phyloP scores from a whole-genome alignment of 176 grass and related monocot genomes.

The Aegilops speltoides region DNA sequence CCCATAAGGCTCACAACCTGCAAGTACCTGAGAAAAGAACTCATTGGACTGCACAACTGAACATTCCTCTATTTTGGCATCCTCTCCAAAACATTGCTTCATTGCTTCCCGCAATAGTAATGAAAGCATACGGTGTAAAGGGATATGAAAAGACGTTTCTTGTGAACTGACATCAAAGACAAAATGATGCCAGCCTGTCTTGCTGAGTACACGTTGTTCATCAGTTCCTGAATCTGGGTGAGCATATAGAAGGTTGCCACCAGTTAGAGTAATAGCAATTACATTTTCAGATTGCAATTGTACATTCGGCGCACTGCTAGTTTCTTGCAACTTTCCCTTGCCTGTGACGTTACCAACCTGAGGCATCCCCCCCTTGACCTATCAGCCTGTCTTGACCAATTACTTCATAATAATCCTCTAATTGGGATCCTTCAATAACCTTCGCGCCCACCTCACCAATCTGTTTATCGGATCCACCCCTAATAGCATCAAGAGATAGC shows the following conservation, averaged over 20 bases:
- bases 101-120: conserved; percentile 58
- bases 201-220: conserved; percentile 58
- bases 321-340: conserved; percentile 41
- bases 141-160: conserved; percentile 84
- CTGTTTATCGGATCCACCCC: too few relatives aligned
- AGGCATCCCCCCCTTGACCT: conserved; percentile 25
- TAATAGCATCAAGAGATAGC: too few relatives aligned
- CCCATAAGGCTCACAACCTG: conserved; percentile 46
- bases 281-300: too few relatives aligned
- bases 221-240: conserved; percentile 54
- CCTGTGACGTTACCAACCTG: conserved; percentile 12
- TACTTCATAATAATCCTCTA: conserved; percentile 17
- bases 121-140: conserved; percentile 86
- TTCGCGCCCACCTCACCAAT: background rate
- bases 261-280: conserved; percentile 49
- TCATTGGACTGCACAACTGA: conserved; percentile 36
- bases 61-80: conserved; percentile 37
- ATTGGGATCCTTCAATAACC: conserved; percentile 28
- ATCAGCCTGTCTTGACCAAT: conserved; percentile 31
- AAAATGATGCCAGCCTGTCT: conserved; percentile 59
- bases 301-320: too few relatives aligned
- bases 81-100: conserved; percentile 57
- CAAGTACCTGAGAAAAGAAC: conserved; percentile 63
- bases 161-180: conserved; percentile 85
- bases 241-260: conserved; percentile 48